phyloP scores from a whole-genome alignment of 2,329 filamentous ascomycete species.

The Aureobasidium leucospermi region DNA sequence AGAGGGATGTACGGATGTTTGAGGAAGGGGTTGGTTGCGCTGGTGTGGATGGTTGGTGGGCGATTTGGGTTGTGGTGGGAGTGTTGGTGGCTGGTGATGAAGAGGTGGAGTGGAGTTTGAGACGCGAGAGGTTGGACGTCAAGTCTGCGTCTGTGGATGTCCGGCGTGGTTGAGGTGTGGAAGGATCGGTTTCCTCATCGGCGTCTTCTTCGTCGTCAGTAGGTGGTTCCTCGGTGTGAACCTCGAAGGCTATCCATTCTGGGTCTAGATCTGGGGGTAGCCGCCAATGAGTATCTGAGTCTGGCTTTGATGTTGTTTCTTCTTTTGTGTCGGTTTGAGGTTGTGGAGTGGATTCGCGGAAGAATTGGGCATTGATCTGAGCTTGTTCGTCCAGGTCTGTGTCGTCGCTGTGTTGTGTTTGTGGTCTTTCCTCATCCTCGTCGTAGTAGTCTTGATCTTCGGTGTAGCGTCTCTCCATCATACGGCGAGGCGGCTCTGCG shows the following conservation, averaged over 20 bases:
- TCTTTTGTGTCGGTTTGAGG: not conserved
- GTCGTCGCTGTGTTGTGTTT: conserved; percentile 2
- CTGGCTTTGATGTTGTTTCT: not conserved
- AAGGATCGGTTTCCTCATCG: not conserved
- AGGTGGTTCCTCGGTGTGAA: conserved; percentile 60
- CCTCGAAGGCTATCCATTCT: conserved; percentile 87
- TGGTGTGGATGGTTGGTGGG: conserved; percentile 18
- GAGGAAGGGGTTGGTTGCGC: conserved; percentile 23
- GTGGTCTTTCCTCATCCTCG: conserved; percentile 22
- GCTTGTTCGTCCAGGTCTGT: conserved; percentile 32
- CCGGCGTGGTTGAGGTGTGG: conserved; percentile 15
- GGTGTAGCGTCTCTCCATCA: conserved; percentile 36
- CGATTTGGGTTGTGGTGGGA: conserved; percentile 18
- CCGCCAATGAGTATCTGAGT: conserved; percentile 37
- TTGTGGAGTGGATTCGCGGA: conserved; percentile 33
- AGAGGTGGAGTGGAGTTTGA: conserved; percentile 33
- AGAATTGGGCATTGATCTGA: conserved; percentile 38
- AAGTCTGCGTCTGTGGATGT: conserved; percentile 36
- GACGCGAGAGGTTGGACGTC: conserved; percentile 37
- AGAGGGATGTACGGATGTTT: conserved; percentile 61
- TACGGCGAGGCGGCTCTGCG: conserved; percentile 53
- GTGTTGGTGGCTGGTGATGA: conserved; percentile 9
- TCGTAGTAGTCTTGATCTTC: conserved; percentile 32
- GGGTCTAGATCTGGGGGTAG: conserved; percentile 72
- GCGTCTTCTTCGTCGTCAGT: conserved; percentile 44